Base-by-base conservation (phyloP, 2,329 filamentous ascomycete genomes). In the Cyphellophora attinorum region DNA sequence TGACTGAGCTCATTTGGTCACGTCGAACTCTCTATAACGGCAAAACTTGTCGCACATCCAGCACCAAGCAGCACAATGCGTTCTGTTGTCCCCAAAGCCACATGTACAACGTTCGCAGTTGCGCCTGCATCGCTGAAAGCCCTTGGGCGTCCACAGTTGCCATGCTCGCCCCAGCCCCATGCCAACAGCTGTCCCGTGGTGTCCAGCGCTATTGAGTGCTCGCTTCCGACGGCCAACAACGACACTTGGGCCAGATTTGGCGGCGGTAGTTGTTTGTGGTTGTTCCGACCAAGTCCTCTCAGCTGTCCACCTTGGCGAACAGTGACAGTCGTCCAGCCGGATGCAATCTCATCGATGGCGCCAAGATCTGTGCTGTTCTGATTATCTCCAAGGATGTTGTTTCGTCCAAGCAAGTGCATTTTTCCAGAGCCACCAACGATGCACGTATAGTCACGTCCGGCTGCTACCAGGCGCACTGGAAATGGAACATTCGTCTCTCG, bases 81-180 rank as follows among this genome's bases (percentile, higher is more conserved):
- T 65, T 6, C 58, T 4, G 66, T 54, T 11, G 69, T 60, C 51
- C 68, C 71, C 65, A 21, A 76, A 73, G 3, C 91, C 91, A n/a
- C n/a, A n/a, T n/a, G n/a, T n/a, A n/a, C n/a, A n/a, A n/a, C n/a
- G n/a, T n/a, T n/a, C n/a, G n/a, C n/a, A n/a, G n/a, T n/a, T n/a
- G n/a, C n/a, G n/a, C n/a, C n/a, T n/a, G n/a, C n/a, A n/a, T n/a
- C n/a, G n/a, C n/a, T n/a, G n/a, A n/a, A n/a, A n/a, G n/a, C n/a
- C n/a, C n/a, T n/a, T n/a, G 21, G 21, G 8, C 21, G 8, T 8
- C 21, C 21, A 56, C 91, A 98, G 55, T 98, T 98, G 2, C 91
- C 91, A 60, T 98, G 91, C 59, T 96, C 89, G 2, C 86, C 88
- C 91, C 91, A 98, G 13, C 91, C 91, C 85, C 89, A 96, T 2